A percentile compares a stretch with the other conserved stretches of the same genome.
phyloP scores from a whole-genome alignment of 148 eudicot species.

The Vaccinium corymbosum region DNA sequence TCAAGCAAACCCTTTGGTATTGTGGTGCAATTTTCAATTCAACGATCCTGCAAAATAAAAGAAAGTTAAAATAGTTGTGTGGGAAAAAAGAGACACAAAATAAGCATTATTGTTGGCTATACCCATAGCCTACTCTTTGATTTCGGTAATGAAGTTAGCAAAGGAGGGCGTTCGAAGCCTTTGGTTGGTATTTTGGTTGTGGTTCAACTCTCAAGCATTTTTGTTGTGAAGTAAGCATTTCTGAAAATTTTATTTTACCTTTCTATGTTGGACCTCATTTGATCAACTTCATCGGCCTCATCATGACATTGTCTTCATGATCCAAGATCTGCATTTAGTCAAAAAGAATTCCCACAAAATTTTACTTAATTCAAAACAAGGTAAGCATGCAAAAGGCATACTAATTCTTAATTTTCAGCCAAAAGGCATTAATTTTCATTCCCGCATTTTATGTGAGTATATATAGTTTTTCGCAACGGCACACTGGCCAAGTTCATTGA shows the following conservation, averaged over 20 bases:
- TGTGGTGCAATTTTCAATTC: not conserved
- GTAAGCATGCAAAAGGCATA: not conserved
- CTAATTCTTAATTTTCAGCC: too few species aligned
- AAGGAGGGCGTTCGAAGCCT: too few species aligned
- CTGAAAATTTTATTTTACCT: not conserved
- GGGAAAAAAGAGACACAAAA: not conserved
- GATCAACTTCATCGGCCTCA: constrained; percentile 70
- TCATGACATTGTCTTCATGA: constrained; percentile 90
- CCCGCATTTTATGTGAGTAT: too few species aligned
- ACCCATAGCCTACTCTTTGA: not conserved
- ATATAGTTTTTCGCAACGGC: too few species aligned
- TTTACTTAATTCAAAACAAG: not conserved
- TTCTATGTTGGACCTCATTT: constrained; percentile 15
- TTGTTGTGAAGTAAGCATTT: not conserved
- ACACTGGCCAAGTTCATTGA: too few species aligned
- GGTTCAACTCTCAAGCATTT: too few species aligned
- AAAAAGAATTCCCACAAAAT: not conserved
- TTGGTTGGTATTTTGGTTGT: too few species aligned
- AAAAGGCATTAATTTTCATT: too few species aligned
- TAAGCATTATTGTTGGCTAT: not conserved
- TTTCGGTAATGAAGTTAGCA: too few species aligned
- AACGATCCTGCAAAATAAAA: not conserved
- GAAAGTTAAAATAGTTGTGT: too few species aligned
- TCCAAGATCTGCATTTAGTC: constrained; percentile 62
- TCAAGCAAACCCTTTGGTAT: too few species aligned